Evolutionary conservation across 192 early-diverging fungal species (phyloP), one percentile per base, ranked within the genome.

Genomic region (Chytriomyces sp.): DNA sequence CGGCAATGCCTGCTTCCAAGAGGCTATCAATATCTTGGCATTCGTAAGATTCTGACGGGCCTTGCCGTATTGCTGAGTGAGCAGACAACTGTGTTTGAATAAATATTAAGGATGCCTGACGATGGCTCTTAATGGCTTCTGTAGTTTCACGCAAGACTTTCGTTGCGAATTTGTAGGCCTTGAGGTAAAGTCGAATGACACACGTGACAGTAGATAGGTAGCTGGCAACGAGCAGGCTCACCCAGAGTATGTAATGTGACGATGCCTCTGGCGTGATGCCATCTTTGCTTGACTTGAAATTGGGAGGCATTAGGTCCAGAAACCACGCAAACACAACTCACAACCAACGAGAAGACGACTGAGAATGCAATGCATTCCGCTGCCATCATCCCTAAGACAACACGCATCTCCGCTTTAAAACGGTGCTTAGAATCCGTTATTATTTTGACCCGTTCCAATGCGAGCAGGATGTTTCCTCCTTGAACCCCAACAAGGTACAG

Each of bases 161-260:
- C 36, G 38, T 61, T 5, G 59, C 59, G 26, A 61, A 61, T 6
- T n/a, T 6, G 59, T 61, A 61, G 26, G 59, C 37, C 25, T 61
- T 61, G 6, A 26, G 10, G 59, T 61, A 61, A 25, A 25, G 6
- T 56, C 17, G 10, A 6, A 56, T 6, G 26, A 56, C 54, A 22
- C 14, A 22, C 14, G 5, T 26, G 7, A 56, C 5, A 17, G 54
- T 56, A 6, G 25, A 22, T 6, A 56, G 28, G 25, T 56, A 56
- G 7, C 10, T 22, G 7, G 25, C 5, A 26, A 26, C 26, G 5
- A 56, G 10, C 17, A 56, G 26, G 54, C 10, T 25, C 6, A 26
- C 25, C 54, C 54, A 56, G 6, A 7, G 17, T 6, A 56, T 10
- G 10, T 26, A 26, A 17, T 56, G 54, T 6, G 5, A 25, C 7